Conservation (phyloP, 768 basidiomycete species). For the Candolleomyces efflorescens region DNA sequence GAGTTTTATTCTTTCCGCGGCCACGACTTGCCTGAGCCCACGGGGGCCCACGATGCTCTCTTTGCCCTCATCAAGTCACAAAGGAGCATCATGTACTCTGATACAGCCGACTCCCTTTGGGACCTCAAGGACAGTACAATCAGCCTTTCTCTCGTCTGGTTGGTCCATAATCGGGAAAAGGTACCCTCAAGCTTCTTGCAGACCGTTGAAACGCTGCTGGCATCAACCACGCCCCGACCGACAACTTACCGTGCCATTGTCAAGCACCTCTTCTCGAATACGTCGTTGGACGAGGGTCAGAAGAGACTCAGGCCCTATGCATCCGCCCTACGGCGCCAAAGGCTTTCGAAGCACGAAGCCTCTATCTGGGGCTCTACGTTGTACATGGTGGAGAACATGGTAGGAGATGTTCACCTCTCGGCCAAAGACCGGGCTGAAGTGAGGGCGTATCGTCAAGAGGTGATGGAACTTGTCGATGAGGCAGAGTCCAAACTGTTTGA, state of each 20-base stretch:
- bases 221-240: neutral
- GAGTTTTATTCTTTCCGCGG: neutral
- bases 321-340: constrained; percentile 25
- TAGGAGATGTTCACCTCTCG: constrained; percentile 16
- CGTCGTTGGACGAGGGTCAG: constrained; percentile 12
- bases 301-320: constrained; percentile 20
- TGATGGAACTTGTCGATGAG: constrained; percentile 46
- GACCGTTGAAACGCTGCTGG: neutral
- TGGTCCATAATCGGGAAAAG: neutral
- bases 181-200: neutral
- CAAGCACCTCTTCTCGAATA: constrained; percentile 8
- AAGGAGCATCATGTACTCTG: neutral
- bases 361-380: constrained; percentile 51
- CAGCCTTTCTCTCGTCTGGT: neutral
- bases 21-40: neutral
- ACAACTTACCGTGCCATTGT: neutral
- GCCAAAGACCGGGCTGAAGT: constrained; percentile 16
- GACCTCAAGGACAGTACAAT: neutral
- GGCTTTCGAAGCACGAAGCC: constrained; percentile 40
- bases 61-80: neutral
- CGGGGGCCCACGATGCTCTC: neutral
- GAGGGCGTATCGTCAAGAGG: constrained; percentile 29
- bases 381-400: constrained; percentile 36
- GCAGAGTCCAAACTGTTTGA: constrained; percentile 47
- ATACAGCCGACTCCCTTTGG: neutral